Base-by-base conservation (phyloP, 108 stramenopile species). In the Aurantiochytrium sp. region DNA sequence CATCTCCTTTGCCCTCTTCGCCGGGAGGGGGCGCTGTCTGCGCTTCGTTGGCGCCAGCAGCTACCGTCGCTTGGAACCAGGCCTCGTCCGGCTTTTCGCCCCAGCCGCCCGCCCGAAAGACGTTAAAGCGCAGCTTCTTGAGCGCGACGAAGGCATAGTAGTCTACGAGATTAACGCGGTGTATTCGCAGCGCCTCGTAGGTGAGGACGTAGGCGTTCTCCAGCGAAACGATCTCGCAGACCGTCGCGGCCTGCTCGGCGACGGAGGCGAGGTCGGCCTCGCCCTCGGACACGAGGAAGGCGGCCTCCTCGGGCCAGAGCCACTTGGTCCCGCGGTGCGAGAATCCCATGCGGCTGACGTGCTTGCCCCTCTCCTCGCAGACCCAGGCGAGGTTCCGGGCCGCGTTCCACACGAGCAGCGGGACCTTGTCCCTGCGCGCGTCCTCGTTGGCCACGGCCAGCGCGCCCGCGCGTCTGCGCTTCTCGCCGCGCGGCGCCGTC, bases 261-360 rank as follows among this genome's bases (percentile, higher is more conserved):
- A n/a, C 73, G 45, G 42, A 39, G 6, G 73, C 73, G 12, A 81
- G 45, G 39, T 81, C 73, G 19, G 45, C 45, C 45, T 81, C 73
- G 42, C 73, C 73, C 45, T 81, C 73, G 15, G 42, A 27, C 24
- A 81, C 73, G 19, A 81, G 73, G 39, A 81, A 81, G 32, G 73
- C 73, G 73, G 42, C n/a, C 24, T 81, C 73, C 32, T 81, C 73
- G 12, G 73, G 73, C 42, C 39, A 48, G 27, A 81, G 73, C 73
- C 73, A 81, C 17, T 81, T 41, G 3, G n/a, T 48, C 10, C 73
- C 73, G 12, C 45, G n/a, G 19, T 12, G 6, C 10, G 39, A 48
- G 24, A 81, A 81, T 37, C 73, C 73, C 73, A 81, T 81, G 45
- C 73, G 73, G 73, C 30, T 81, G 10, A 81, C 73, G 30, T 81